Conservation (phyloP, 768 basidiomycete genomes). For the Tylopilus sp. region DNA sequence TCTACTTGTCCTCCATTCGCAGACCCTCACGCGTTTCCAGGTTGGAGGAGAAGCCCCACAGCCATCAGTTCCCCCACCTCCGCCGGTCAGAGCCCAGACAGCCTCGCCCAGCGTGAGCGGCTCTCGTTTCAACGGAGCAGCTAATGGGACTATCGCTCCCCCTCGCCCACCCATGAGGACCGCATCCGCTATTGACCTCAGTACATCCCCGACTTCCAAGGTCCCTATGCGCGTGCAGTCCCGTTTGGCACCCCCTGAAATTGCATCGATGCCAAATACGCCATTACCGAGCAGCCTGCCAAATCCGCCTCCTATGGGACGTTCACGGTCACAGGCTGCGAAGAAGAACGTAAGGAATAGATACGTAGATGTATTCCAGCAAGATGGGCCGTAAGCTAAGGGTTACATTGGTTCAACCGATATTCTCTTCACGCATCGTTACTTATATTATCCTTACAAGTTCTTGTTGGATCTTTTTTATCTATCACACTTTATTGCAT, state of each 20-base stretch:
- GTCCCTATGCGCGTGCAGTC: constrained; percentile 60
- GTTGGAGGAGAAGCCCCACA: constrained; percentile 52
- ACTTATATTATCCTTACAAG: constrained; percentile 15
- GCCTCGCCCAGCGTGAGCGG: constrained; percentile 65
- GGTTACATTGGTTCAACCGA: neutral
- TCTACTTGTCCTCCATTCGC: neutral
- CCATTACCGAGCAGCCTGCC: constrained; percentile 21
- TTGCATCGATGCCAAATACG: constrained; percentile 34
- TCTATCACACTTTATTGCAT: constrained; percentile 18
- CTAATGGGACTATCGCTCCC: constrained; percentile 13
- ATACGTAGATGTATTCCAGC: constrained; percentile 90
- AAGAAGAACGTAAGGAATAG: constrained; percentile 79
- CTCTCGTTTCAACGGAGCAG: constrained; percentile 34
- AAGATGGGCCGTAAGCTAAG: constrained; percentile 33
- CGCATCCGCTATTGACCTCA: constrained; percentile 62
- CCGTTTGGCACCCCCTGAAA: constrained; percentile 53
- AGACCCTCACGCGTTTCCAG: constrained; percentile 34
- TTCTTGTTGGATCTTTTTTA: constrained; percentile 22
- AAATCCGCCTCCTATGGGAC: constrained; percentile 40
- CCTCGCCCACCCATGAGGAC: constrained; percentile 39
- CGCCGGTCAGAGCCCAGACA: constrained; percentile 83
- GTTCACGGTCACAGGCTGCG: constrained; percentile 52
- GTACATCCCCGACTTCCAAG: constrained; percentile 48
- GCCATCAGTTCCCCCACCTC: constrained; percentile 57
- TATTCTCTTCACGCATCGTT: constrained; percentile 12